Evolutionary conservation across 495 filamentous ascomycete species (phyloP), one percentile per base, ranked within the genome.

Genomic region (Hypoxylon rickii): DNA sequence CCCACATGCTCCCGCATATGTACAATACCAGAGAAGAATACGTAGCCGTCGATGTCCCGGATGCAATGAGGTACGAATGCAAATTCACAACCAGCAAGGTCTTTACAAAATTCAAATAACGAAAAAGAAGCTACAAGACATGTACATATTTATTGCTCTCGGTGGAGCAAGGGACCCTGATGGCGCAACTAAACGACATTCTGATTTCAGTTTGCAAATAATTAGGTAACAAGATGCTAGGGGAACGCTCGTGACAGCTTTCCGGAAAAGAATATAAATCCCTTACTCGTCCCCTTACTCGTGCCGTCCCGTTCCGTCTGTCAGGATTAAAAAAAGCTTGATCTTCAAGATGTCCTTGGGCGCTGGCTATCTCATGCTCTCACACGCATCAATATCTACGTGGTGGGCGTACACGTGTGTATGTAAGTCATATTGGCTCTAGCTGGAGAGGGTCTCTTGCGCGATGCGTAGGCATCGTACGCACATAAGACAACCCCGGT

Each of bases 141-240:
- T 29, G 24, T 29, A 29, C 24, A 29, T 29, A 36, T 50, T 20
- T 31, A 36, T 38, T 31, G 12, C 13, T 44, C 21, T 32, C 16
- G 31, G 59, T 63, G 53, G 53, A 58, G 53, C 16, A 53, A 37
- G 7, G 13, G 29, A 51, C 58, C 51, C 24, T 41, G 49, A 63
- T 63, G 53, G 59, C 53, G 59, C 24, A 54, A 63, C 56, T 63
- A 57, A 44, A 58, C 59, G 53, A 54, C 53, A 63, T 63, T 45
- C 48, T 63, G 48, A 54, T 29, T 56, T 29, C 34, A 42, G 44
- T 56, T 62, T 51, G 51, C 52, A 41, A 48, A 45, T 56, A 43
- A 56, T 63, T 63, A 58, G 39, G 59, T 63, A 63, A 63, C 53
- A 54, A 32, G 40, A 44, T 36, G 39, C 26, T 18, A 32, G 13